Evolutionary conservation across 2,329 filamentous ascomycete genomes (phyloP).

Genomic region (Neodidymelliopsis sp.): DNA sequence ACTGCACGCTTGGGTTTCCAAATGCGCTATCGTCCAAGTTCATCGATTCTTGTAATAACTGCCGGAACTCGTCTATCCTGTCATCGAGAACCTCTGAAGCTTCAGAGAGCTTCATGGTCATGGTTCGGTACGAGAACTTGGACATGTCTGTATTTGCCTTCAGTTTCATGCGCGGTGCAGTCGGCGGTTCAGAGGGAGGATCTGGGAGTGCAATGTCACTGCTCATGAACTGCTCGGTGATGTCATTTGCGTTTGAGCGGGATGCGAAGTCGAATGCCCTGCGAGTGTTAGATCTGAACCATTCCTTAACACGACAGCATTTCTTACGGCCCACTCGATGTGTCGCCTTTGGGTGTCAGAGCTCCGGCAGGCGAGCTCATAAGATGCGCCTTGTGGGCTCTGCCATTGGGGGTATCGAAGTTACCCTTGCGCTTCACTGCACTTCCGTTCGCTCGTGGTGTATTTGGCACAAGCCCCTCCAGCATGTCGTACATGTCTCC

Average conservation of each 20-base stretch:
- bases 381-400: conserved; percentile 51
- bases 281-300: conserved; percentile 17
- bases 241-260: conserved; percentile 79
- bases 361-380: conserved; percentile 60
- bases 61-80: conserved; percentile 87
- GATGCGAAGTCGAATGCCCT: conserved; percentile 75
- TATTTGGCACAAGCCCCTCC: conserved; percentile 56
- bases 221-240: conserved; percentile 80
- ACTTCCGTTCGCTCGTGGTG: conserved; percentile 53
- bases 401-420: conserved; percentile 59
- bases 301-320: too few relatives aligned
- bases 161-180: conserved; percentile 81
- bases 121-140: conserved; percentile 88
- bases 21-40: conserved; percentile 80
- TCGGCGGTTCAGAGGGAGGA: conserved; percentile 73
- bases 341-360: conserved; percentile 44
- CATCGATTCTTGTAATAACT: conserved; percentile 76
- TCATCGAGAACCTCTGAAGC: conserved; percentile 94
- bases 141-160: conserved; percentile 87
- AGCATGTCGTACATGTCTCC: conserved; percentile 83
- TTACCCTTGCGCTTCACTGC: conserved; percentile 63
- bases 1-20: conserved; percentile 84
- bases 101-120: conserved; percentile 94
- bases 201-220: conserved; percentile 72
- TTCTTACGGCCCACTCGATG: conserved; percentile 50